Conservation (phyloP, 108 stramenopile species). For the Cyclostephanos tholiformis region DNA sequence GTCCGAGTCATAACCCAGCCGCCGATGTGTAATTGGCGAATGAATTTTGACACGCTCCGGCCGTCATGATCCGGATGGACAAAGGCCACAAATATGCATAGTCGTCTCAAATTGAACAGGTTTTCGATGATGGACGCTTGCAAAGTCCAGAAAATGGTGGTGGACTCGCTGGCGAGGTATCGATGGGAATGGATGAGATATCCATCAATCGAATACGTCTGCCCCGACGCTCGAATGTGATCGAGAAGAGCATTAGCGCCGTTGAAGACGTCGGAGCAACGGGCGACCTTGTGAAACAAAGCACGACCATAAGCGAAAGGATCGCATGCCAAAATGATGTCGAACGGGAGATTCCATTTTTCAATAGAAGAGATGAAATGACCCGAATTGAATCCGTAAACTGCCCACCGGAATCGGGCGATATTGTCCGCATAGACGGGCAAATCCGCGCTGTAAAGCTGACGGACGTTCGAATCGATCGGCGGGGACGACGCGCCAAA, state of each 20-base stretch:
- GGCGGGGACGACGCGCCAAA: not conserved
- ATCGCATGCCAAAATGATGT: not conserved
- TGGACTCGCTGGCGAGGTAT: not conserved
- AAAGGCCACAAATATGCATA: not conserved
- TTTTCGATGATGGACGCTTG: not conserved
- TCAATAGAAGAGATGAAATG: conserved; percentile 7
- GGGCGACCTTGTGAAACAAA: not conserved
- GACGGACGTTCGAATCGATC: not conserved
- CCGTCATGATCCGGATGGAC: not conserved
- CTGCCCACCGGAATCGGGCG: not conserved
- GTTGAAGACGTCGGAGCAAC: not conserved
- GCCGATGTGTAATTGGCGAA: not conserved
- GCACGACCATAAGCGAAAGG: conserved; percentile 4
- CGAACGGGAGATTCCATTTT: not conserved
- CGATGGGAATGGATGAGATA: conserved; percentile 14
- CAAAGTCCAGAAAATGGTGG: not conserved
- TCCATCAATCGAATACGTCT: not conserved
- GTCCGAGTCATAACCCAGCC: not conserved
- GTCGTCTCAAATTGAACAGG: not conserved
- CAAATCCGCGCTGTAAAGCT: not conserved
- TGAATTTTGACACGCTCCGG: not conserved
- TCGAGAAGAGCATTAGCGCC: not conserved
- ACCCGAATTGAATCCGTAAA: conserved; percentile 16
- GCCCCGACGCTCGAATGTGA: not conserved
- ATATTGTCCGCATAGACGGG: not conserved